A percentile compares a stretch with the other conserved stretches of the same genome.
phyloP scores from a whole-genome alignment of 139 green algal species.

The Picochlorum costavermella region DNA sequence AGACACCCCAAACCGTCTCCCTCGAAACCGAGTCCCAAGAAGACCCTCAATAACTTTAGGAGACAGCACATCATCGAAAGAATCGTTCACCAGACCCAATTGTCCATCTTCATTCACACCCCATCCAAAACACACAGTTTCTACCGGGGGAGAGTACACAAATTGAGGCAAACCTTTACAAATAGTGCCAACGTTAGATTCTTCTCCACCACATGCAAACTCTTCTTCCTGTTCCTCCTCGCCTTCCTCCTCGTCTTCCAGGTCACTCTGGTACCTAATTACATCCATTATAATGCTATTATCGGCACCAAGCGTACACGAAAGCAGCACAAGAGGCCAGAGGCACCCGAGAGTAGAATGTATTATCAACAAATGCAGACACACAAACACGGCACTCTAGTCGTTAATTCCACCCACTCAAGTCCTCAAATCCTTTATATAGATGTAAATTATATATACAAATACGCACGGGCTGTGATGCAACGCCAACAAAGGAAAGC shows the following conservation, averaged over 20 bases:
- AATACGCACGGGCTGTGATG: too few relatives aligned
- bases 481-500: too few relatives aligned
- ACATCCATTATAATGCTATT: too few relatives aligned
- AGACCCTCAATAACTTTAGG: conserved; percentile 72
- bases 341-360: too few relatives aligned
- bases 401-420: too few relatives aligned
- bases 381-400: too few relatives aligned
- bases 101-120: conserved; percentile 78
- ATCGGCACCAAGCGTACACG: too few relatives aligned
- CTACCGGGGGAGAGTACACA: conserved; percentile 53
- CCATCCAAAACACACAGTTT: conserved; percentile 79
- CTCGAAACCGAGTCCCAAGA: conserved; percentile 51
- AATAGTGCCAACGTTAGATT: not conserved
- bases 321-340: too few relatives aligned
- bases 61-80: conserved; percentile 19
- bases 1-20: conserved; percentile 24
- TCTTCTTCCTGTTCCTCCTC: not conserved
- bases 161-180: conserved; percentile 20
- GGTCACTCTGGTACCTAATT: not conserved
- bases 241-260: not conserved
- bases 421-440: too few relatives aligned
- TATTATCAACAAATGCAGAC: too few relatives aligned
- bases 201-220: not conserved
- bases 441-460: too few relatives aligned
- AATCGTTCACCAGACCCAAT: conserved; percentile 41